A percentile compares a stretch with the other conserved stretches of the same genome.
Evolutionary conservation across 352 stramenopile genomes (phyloP).

Genomic region (Globisporangium orthogonon): DNA sequence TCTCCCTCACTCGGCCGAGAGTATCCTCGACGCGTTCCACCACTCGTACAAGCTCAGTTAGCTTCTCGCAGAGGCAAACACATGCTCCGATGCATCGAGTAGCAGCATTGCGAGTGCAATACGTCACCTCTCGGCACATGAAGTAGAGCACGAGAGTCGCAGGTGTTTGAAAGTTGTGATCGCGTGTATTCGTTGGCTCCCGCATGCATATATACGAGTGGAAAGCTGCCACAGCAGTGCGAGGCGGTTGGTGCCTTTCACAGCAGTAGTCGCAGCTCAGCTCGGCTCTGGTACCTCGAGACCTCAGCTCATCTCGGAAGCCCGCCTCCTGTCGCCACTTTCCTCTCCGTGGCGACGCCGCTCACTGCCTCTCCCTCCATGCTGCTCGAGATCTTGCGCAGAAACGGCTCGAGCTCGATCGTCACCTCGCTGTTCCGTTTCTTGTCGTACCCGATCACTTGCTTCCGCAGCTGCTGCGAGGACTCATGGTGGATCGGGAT

Average conservation of each 20-base stretch:
- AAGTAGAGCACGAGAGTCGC: background rate
- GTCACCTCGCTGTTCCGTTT: conserved; percentile 26
- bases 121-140: background rate
- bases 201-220: background rate
- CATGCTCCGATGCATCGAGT: background rate
- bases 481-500: conserved; percentile 7
- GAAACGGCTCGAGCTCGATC: conserved; percentile 37
- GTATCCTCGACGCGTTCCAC: conserved; percentile 7
- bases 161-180: background rate
- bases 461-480: conserved; percentile 3
- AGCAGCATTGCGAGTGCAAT: background rate
- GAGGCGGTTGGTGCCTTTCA: background rate
- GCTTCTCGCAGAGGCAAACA: background rate
- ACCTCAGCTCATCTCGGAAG: conserved; percentile 7
- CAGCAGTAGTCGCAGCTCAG: no score
- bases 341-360: background rate
- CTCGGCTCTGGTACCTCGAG: background rate
- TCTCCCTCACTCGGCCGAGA: background rate
- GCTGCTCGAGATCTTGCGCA: conserved; percentile 12
- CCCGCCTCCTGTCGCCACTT: background rate
- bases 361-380: background rate
- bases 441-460: conserved; percentile 19
- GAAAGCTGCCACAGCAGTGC: no score
- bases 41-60: conserved; percentile 8
- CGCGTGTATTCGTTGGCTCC: conserved; percentile 5